Conservation (phyloP, 306 rosid species). For the Ammopiptanthus mongolicus region DNA sequence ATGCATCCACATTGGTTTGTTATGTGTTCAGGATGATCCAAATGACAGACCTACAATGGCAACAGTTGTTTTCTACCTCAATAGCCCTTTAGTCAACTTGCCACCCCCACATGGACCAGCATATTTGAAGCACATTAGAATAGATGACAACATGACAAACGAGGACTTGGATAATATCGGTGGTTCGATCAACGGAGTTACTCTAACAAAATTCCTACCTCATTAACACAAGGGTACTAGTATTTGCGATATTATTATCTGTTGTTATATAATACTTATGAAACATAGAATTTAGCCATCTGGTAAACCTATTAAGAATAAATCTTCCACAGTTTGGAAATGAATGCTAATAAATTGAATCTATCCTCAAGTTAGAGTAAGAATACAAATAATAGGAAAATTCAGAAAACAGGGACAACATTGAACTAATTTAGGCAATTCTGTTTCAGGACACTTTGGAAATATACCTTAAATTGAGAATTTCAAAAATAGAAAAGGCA, state of each 20-base stretch:
- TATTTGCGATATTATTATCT: background rate
- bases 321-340: background rate
- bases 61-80: conserved; percentile 24
- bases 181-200: conserved; percentile 16
- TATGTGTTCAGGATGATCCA: conserved; percentile 49
- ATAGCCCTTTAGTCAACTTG: conserved; percentile 23
- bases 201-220: conserved; percentile 18
- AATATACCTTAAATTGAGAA: no score
- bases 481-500: no score
- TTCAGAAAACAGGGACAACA: no score
- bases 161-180: background rate
- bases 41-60: conserved; percentile 43
- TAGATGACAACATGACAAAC: background rate
- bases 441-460: no score
- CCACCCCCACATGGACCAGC: conserved; percentile 28
- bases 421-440: no score
- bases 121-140: background rate
- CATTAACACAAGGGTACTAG: background rate
- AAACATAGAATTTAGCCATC: background rate
- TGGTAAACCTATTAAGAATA: background rate
- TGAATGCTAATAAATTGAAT: background rate
- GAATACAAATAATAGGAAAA: no score
- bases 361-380: no score
- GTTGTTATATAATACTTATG: background rate
- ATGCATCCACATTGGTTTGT: conserved; percentile 42